A percentile compares a stretch with the other conserved stretches of the same genome.
phyloP scores from a whole-genome alignment of 192 early-diverging fungal genomes.

The Podila verticillata region DNA sequence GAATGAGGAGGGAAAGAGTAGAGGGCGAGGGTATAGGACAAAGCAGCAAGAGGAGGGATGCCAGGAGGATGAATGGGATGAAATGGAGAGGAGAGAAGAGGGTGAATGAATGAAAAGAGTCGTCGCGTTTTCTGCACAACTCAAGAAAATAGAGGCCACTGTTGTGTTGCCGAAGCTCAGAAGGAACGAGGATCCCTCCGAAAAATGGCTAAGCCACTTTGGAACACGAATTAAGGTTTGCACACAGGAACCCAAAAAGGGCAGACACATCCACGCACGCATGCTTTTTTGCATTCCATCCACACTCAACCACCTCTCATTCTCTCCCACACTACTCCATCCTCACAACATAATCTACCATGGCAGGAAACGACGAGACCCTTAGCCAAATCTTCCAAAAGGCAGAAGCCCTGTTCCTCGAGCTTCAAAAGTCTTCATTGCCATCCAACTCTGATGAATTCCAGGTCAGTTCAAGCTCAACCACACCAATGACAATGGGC shows the following conservation, averaged over 20 bases:
- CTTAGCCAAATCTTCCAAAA: constrained; percentile 39
- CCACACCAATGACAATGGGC: neutral
- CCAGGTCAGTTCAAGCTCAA: constrained; percentile 12
- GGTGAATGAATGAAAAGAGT: neutral
- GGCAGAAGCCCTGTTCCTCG: constrained; percentile 35
- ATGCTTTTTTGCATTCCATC: neutral
- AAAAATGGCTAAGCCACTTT: neutral
- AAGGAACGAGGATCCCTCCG: neutral
- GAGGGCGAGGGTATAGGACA: neutral
- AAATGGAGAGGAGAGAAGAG: neutral
- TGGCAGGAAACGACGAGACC: constrained; percentile 34
- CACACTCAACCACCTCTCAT: neutral
- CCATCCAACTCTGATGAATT: constrained; percentile 44
- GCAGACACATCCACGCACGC: neutral
- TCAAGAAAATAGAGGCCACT: neutral
- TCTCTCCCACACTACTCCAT: neutral
- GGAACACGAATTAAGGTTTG: neutral
- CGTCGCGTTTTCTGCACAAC: neutral
- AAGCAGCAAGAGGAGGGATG: neutral
- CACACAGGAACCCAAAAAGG: too few relatives aligned
- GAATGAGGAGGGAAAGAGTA: neutral
- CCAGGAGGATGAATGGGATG: neutral
- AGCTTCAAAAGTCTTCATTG: constrained; percentile 32
- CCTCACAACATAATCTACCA: constrained; percentile 1
- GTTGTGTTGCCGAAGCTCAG: neutral